Evolutionary conservation across 2,329 filamentous ascomycete genomes (phyloP).

Genomic region (Colletotrichum sojae): DNA sequence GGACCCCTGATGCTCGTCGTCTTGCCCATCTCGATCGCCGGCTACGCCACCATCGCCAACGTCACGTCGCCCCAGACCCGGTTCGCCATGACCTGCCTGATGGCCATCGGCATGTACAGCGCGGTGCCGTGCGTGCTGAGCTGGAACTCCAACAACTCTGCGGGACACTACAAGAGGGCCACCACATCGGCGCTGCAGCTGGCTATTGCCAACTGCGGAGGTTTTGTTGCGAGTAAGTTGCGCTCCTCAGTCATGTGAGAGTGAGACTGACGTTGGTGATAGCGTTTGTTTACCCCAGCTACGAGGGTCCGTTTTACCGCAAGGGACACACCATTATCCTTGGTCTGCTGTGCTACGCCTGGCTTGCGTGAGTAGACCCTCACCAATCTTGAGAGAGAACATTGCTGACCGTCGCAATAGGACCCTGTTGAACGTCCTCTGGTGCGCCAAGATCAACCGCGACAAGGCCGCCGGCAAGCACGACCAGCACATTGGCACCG

Average conservation of each 20-base stretch:
- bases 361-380: constrained; percentile 70
- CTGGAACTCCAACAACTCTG: constrained; percentile 78
- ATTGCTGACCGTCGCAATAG: constrained; percentile 50
- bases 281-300: constrained; percentile 73
- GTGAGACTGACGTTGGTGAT: neutral
- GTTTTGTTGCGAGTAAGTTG: constrained; percentile 72
- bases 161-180: constrained; percentile 78
- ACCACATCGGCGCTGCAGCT: constrained; percentile 77
- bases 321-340: constrained; percentile 74
- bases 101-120: constrained; percentile 75
- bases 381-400: neutral
- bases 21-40: constrained; percentile 74
- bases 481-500: constrained; percentile 67
- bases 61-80: constrained; percentile 64
- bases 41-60: constrained; percentile 75
- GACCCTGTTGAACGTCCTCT: constrained; percentile 71
- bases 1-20: constrained; percentile 75
- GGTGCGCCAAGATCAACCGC: constrained; percentile 74
- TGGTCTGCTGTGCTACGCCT: constrained; percentile 71
- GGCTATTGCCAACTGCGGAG: constrained; percentile 76
- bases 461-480: constrained; percentile 74
- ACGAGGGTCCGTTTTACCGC: constrained; percentile 70
- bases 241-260: rapidly evolving
- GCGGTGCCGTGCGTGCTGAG: constrained; percentile 74
- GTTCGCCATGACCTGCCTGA: constrained; percentile 78